These are phyloP conservation scores for Zygoascus meyerae DNA, from an alignment of 1,139 yeast species.

Conservation along the genomic window DNA sequence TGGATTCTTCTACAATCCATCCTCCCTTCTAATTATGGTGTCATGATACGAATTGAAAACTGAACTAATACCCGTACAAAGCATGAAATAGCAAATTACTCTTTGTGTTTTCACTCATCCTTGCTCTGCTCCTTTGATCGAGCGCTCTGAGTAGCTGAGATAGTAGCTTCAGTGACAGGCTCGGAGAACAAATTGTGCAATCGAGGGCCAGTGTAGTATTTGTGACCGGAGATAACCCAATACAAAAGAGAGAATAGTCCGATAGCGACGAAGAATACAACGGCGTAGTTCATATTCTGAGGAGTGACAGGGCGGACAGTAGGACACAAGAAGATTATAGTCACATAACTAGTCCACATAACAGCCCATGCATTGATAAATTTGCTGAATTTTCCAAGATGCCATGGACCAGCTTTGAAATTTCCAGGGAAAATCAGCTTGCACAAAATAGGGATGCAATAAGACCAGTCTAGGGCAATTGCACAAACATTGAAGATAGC, in stretches of 20 bases:
- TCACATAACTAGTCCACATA: slow-evolving; percentile 33
- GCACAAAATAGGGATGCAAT: slow-evolving; percentile 59
- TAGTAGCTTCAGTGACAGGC: background rate
- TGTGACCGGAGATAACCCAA: slow-evolving; percentile 21
- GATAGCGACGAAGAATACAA: slow-evolving; percentile 55
- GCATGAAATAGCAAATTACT: background rate
- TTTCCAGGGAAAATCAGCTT: slow-evolving; percentile 45
- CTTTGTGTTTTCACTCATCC: background rate
- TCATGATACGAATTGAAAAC: no score
- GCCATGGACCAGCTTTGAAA: slow-evolving; percentile 66
- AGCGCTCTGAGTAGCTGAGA: no score
- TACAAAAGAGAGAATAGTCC: slow-evolving; percentile 19
- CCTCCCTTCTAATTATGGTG: no score
- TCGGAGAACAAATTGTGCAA: slow-evolving; percentile 4
- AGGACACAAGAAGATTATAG: slow-evolving; percentile 51
- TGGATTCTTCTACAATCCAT: no score
- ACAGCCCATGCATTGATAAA: slow-evolving; percentile 46
- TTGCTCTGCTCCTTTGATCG: no score
- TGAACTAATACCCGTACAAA: no score
- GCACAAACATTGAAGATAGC: slow-evolving; percentile 76
- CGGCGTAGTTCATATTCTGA: slow-evolving; percentile 65
- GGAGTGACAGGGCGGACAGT: slow-evolving; percentile 63
- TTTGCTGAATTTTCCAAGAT: slow-evolving; percentile 54
- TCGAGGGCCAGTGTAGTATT: slow-evolving; percentile 20
- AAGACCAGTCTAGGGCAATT: slow-evolving; percentile 64